phyloP scores from a whole-genome alignment of 306 rosid genomes.

The Hylodesmum podocarpum region DNA sequence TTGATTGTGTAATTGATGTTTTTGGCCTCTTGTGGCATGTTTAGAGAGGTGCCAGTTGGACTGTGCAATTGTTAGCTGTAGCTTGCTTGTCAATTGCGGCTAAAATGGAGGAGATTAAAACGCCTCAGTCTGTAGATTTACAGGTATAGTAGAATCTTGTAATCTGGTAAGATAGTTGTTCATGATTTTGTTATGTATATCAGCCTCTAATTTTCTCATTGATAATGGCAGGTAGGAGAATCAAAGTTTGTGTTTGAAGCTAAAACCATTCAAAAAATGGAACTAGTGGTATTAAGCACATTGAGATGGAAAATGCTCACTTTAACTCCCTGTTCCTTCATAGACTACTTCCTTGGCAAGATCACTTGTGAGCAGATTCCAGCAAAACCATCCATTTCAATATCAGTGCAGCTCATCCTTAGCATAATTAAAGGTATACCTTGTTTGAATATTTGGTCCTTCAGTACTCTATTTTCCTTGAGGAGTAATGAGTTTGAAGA shows the following conservation, averaged over 20 bases:
- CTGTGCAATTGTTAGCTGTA: constrained; percentile 74
- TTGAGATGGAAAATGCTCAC: constrained; percentile 86
- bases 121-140: constrained; percentile 69
- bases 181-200: constrained; percentile 14
- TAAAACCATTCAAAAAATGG: constrained; percentile 76
- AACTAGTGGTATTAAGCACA: constrained; percentile 68
- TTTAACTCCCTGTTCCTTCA: constrained; percentile 73
- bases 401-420: constrained; percentile 66
- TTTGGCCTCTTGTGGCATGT: constrained; percentile 9
- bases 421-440: constrained; percentile 64
- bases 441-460: constrained; percentile 25
- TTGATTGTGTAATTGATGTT: constrained; percentile 21
- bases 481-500: constrained; percentile 44
- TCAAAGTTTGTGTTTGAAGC: constrained; percentile 80
- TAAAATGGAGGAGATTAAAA: constrained; percentile 77
- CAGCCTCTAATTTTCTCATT: neutral
- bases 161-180: constrained; percentile 8
- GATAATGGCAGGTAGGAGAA: constrained; percentile 65
- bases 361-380: constrained; percentile 38
- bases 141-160: constrained; percentile 55
- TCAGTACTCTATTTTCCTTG: constrained; percentile 27
- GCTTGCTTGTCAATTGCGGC: constrained; percentile 84
- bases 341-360: constrained; percentile 74
- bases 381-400: constrained; percentile 32
- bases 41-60: constrained; percentile 72